These are phyloP conservation scores for Globisporangium irregulare DNA, from an alignment of 352 stramenopile genomes.

Conservation along the genomic window DNA sequence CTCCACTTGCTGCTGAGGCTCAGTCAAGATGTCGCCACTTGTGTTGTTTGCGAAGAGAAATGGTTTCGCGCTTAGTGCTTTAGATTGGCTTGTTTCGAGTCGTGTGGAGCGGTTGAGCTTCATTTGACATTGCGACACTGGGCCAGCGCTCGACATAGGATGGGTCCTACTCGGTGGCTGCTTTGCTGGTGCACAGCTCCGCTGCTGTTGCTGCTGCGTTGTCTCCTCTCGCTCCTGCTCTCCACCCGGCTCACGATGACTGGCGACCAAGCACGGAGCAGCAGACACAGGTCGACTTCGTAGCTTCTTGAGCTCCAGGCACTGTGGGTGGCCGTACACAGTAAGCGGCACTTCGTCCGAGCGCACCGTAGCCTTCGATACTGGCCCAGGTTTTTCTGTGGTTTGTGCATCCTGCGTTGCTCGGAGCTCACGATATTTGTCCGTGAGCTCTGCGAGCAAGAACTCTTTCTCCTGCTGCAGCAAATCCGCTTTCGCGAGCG, in stretches of 20 bases:
- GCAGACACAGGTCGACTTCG: slow-evolving; percentile 27
- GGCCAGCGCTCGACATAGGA: slow-evolving; percentile 12
- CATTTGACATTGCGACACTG: slow-evolving; percentile 1
- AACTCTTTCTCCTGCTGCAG: slow-evolving; percentile 56
- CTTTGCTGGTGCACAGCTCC: not conserved
- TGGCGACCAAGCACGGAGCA: slow-evolving; percentile 18
- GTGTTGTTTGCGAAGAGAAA: not conserved
- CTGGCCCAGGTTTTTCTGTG: slow-evolving; percentile 9
- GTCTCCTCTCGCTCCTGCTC: slow-evolving; percentile 9
- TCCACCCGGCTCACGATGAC: not conserved
- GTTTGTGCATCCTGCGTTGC: slow-evolving; percentile 16
- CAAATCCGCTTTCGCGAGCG: slow-evolving; percentile 37
- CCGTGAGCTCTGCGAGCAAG: slow-evolving; percentile 46
- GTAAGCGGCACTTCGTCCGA: slow-evolving; percentile 31
- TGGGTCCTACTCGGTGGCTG: not conserved
- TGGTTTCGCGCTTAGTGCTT: not conserved
- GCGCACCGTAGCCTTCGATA: not conserved
- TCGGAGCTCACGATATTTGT: slow-evolving; percentile 39
- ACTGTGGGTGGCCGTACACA: slow-evolving; percentile 51
- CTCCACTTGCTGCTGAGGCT: slow-evolving; percentile 29
- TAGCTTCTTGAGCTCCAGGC: slow-evolving; percentile 34
- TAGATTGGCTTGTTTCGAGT: too few species aligned
- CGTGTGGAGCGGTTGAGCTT: not conserved
- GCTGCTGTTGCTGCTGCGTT: not conserved
- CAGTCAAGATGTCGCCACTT: not conserved